Evolutionary conservation across 2,329 filamentous ascomycete species (phyloP).

Genomic region (Cordyceps cateniannulata): DNA sequence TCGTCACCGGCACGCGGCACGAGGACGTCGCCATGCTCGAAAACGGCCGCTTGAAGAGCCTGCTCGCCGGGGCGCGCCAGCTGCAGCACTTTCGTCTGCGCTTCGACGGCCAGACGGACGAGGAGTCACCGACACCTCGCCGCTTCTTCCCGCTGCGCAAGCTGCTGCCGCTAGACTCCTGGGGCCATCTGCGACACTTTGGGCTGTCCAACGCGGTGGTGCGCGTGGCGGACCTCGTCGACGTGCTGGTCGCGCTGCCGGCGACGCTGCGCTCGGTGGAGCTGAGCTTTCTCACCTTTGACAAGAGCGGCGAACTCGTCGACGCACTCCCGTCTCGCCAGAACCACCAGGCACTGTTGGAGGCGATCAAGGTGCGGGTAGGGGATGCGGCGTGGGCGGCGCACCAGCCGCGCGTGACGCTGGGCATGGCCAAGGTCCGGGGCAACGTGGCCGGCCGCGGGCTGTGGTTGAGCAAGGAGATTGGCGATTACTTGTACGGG

Average conservation of each 20-base stretch:
- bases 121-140: neutral
- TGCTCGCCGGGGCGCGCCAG: constrained; percentile 14
- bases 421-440: neutral
- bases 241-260: constrained; percentile 23
- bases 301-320: constrained; percentile 3
- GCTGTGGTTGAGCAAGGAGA: neutral
- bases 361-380: neutral
- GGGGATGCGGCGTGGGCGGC: neutral
- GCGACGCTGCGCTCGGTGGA: constrained; percentile 24
- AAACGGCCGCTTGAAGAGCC: constrained; percentile 12
- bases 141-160: constrained; percentile 18
- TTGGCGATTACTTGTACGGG: neutral
- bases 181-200: constrained; percentile 25
- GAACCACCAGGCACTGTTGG: neutral
- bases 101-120: constrained; percentile 10
- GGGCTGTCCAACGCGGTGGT: constrained; percentile 23
- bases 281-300: constrained; percentile 26
- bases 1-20: neutral
- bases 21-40: neutral
- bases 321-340: neutral
- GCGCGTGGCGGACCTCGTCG: constrained; percentile 21
- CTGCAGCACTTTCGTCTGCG: constrained; percentile 20
- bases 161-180: constrained; percentile 25
- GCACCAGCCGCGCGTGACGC: neutral
- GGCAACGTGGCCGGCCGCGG: neutral